Conservation (phyloP, 176 grass and related monocot genomes). For the Urochloa ruziziensis region DNA sequence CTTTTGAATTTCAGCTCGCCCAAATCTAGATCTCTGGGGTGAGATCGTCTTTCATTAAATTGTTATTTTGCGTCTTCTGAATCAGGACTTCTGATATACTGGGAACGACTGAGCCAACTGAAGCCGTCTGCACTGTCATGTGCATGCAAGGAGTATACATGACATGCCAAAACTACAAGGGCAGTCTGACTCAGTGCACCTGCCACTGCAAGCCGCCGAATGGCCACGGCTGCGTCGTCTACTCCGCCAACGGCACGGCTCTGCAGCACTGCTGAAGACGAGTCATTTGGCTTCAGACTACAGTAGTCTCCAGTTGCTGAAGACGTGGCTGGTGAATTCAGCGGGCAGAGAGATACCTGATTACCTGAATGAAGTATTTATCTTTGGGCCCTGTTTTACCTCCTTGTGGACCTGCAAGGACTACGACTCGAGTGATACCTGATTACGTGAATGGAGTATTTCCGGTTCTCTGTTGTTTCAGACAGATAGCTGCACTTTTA, state of each 20-base stretch:
- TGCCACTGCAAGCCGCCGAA: neutral
- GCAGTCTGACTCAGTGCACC: neutral
- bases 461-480: too few relatives aligned
- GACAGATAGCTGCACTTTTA: neutral
- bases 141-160: neutral
- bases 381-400: too few relatives aligned
- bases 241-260: neutral
- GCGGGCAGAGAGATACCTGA: too few relatives aligned
- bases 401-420: too few relatives aligned
- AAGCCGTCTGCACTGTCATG: neutral
- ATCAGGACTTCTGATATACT: neutral
- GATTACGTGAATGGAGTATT: too few relatives aligned
- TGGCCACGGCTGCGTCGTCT: neutral
- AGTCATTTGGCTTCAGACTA: too few relatives aligned
- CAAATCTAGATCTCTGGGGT: too few relatives aligned
- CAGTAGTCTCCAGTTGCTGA: too few relatives aligned
- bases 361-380: too few relatives aligned
- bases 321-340: too few relatives aligned
- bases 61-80: neutral
- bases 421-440: too few relatives aligned
- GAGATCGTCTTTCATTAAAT: too few relatives aligned
- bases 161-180: neutral
- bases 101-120: neutral
- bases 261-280: neutral
- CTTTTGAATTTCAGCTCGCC: neutral